phyloP scores from a whole-genome alignment of 495 filamentous ascomycete genomes.

The Cladorrhinum samala region DNA sequence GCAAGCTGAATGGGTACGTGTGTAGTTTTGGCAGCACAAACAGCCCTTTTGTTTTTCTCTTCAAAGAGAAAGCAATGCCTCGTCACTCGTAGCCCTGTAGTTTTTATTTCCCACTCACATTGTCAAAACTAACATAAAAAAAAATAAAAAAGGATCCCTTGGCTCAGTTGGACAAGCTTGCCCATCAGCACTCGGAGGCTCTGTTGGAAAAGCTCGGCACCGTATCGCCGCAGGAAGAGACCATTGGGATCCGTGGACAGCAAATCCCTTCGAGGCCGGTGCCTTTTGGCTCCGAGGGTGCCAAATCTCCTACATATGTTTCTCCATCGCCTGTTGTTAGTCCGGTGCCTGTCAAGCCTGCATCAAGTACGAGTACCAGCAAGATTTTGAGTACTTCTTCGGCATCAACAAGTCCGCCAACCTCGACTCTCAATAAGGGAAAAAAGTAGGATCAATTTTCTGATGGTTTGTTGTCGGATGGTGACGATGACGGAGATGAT shows the following conservation, averaged over 20 bases:
- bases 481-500: too few relatives aligned
- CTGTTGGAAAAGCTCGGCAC: conserved; percentile 41
- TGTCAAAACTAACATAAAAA: too few relatives aligned
- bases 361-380: not conserved
- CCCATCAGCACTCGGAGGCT: conserved; percentile 53
- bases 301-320: conserved; percentile 41
- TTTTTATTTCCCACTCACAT: too few relatives aligned
- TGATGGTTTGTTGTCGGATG: too few relatives aligned
- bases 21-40: conserved; percentile 48
- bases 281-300: conserved; percentile 44
- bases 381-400: too few relatives aligned
- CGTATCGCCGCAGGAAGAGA: conserved; percentile 17
- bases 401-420: too few relatives aligned
- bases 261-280: conserved; percentile 38
- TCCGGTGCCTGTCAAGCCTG: conserved; percentile 11
- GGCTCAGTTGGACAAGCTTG: conserved; percentile 62
- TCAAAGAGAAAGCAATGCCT: too few relatives aligned
- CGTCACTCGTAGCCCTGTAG: too few relatives aligned
- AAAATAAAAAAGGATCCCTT: conserved; percentile 74
- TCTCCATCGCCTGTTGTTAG: conserved; percentile 34
- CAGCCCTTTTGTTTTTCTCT: conserved; percentile 40
- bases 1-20: conserved; percentile 86
- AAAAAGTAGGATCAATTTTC: too few relatives aligned
- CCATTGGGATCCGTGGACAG: conserved; percentile 10
- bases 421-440: too few relatives aligned